phyloP scores from a whole-genome alignment of 225 moss, liverwort and hornwort species.

The Lunularia cruciata region DNA sequence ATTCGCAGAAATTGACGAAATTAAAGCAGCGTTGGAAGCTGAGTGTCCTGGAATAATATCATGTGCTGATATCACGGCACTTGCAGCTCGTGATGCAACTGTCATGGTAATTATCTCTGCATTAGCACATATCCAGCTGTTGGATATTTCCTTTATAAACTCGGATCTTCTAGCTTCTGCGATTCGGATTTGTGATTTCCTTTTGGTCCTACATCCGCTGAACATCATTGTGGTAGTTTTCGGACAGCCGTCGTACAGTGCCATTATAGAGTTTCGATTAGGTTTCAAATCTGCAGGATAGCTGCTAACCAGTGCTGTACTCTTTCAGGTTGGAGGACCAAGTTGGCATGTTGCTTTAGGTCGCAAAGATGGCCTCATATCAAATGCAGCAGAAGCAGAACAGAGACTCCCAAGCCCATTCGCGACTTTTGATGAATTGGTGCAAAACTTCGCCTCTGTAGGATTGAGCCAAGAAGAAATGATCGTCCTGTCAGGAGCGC shows the following conservation, averaged over 20 bases:
- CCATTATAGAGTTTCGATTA: too few relatives aligned
- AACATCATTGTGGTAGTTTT: too few relatives aligned
- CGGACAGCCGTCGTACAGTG: too few relatives aligned
- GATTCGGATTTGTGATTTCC: too few relatives aligned
- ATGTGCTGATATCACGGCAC: slow-evolving; percentile 15
- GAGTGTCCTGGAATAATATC: slow-evolving; percentile 5
- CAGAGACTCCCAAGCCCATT: slow-evolving; percentile 38
- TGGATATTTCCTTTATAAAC: too few relatives aligned
- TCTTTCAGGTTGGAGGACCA: slow-evolving; percentile 11
- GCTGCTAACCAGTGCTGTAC: too few relatives aligned
- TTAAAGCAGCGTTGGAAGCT: slow-evolving; percentile 10
- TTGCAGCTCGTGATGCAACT: slow-evolving; percentile 11
- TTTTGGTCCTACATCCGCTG: too few relatives aligned
- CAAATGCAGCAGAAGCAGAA: slow-evolving; percentile 32
- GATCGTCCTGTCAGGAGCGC: slow-evolving; percentile 9
- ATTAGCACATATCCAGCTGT: too few relatives aligned
- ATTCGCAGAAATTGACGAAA: slow-evolving; percentile 12
- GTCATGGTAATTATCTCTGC: too few relatives aligned
- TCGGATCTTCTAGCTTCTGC: too few relatives aligned
- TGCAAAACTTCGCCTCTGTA: slow-evolving; percentile 35
- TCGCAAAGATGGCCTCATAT: slow-evolving; percentile 36
- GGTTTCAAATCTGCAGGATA: too few relatives aligned
- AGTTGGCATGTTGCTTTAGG: slow-evolving; percentile 32
- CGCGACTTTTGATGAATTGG: slow-evolving; percentile 25
- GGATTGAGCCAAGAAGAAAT: slow-evolving; percentile 3